Evolutionary conservation across 495 filamentous ascomycete species (phyloP).

Genomic region (Xylaria palmicola): DNA sequence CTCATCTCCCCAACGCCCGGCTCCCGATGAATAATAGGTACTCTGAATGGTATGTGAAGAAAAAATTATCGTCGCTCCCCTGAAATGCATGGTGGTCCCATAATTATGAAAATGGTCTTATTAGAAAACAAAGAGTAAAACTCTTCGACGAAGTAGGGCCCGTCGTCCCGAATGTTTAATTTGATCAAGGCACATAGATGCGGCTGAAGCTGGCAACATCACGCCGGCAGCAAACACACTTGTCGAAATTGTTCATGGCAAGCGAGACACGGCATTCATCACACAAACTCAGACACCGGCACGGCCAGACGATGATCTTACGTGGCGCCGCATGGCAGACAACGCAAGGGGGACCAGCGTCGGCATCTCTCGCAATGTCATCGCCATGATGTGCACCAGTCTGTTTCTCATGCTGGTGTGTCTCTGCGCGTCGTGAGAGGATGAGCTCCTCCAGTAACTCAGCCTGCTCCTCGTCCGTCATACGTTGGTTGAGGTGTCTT

Average conservation of each 20-base stretch:
- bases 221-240: constrained; percentile 88
- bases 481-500: constrained; percentile 34
- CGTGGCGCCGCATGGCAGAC: constrained; percentile 87
- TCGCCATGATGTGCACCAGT: background rate
- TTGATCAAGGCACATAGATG: constrained; percentile 78
- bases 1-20: too few species aligned
- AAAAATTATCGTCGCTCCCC: too few species aligned
- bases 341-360: constrained; percentile 82
- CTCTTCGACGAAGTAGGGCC: too few species aligned
- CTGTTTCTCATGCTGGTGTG: constrained; percentile 5
- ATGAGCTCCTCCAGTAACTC: constrained; percentile 80
- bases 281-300: constrained; percentile 87
- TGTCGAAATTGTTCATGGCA: constrained; percentile 95
- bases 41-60: too few species aligned
- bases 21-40: too few species aligned
- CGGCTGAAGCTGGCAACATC: constrained; percentile 84
- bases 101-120: too few species aligned
- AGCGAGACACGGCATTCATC: constrained; percentile 92
- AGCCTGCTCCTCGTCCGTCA: constrained; percentile 72
- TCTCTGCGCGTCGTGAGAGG: constrained; percentile 53
- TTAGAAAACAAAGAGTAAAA: too few species aligned
- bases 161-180: background rate
- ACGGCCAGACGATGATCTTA: constrained; percentile 94
- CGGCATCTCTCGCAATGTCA: constrained; percentile 36
- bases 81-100: too few species aligned